Base-by-base conservation (phyloP, 2,329 filamentous ascomycete genomes). In the Xylariales sp. region DNA sequence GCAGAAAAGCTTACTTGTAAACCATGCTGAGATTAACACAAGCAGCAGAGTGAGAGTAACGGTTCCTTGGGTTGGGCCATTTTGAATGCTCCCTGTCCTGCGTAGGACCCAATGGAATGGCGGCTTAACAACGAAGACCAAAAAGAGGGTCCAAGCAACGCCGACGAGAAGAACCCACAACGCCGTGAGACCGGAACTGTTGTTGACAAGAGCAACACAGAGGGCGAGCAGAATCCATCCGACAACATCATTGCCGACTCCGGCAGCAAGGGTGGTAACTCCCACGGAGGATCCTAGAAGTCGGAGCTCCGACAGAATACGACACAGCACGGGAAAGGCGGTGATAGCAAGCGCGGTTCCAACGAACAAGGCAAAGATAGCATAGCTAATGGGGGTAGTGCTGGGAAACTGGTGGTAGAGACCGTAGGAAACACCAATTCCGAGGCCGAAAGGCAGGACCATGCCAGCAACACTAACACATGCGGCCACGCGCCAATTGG, bases 331-430 rank as follows among this genome's bases (percentile, higher is more conserved):
- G 0, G 91, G 91, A 52, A 97, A 83, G 7, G 79, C 88, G 1
- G 91, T 96, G 50, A 97, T 97, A 19, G 89, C 86, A 62, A 96
- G 83, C 1, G 91, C 91, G 37, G 95, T 90, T 60, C 90, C 91
- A 47, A 96, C 86, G 57, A 97, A 97, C 17, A 89, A 70, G 14
- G 51, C 57, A 14, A 87, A 65, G 15, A 63, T 46, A 4, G 60
- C 62, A 33, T 64, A 65, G 34, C 48, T 52, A 32, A 61, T 55
- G n/a, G 55, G 48, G 7, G 46, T 48, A 6, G 46, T 51, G 12
- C 47, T 50, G 11, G 68, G 66, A 51, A 88, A 88, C 38, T 84
- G 55, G 41, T 85, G 62, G 48, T 84, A 88, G 12, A 89, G 59
- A 1, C 85, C 85, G 52, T 77, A 85, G 5, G 84, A 78, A 52